A percentile compares a stretch with the other conserved stretches of the same genome.
phyloP scores from a whole-genome alignment of 768 basidiomycete genomes.

The Tephrocybe sp. region DNA sequence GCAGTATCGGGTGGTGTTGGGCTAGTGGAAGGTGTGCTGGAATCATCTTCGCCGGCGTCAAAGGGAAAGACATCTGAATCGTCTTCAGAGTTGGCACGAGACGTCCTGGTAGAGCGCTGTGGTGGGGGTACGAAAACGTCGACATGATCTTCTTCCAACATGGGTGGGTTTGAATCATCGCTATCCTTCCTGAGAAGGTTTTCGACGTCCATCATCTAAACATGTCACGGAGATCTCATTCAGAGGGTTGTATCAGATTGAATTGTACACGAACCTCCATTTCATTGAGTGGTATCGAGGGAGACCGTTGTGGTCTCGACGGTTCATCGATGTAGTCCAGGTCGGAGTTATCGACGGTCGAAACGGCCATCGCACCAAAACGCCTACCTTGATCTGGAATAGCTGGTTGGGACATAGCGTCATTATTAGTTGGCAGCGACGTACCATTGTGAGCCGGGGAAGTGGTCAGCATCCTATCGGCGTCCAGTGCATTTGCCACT shows the following conservation, averaged over 20 bases:
- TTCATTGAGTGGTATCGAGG: background rate
- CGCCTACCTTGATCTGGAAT: background rate
- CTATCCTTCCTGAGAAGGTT: background rate
- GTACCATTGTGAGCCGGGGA: background rate
- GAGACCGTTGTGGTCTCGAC: background rate
- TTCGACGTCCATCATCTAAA: slow-evolving; percentile 17
- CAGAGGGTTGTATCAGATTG: background rate
- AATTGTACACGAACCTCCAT: slow-evolving; percentile 6
- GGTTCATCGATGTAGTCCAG: slow-evolving; percentile 13
- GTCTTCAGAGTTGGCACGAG: slow-evolving; percentile 14
- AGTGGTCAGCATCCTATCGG: background rate
- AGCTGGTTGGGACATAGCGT: background rate
- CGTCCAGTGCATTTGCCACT: no score
- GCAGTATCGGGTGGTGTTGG: slow-evolving; percentile 12
- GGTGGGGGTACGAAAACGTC: background rate
- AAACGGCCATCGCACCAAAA: background rate
- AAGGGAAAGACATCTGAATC: background rate
- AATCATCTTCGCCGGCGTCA: slow-evolving; percentile 1
- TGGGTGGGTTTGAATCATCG: background rate
- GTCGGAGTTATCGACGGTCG: slow-evolving; percentile 4
- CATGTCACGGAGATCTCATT: background rate
- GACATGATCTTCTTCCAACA: background rate
- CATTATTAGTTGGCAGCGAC: background rate
- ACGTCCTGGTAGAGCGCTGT: slow-evolving; percentile 14
- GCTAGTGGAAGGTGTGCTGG: slow-evolving; percentile 9